Percentiles rank a stretch among this genome's conserved stretches.
Conservation (phyloP, 2,329 filamentous ascomycete genomes). For the Dactylellina sp. region DNA sequence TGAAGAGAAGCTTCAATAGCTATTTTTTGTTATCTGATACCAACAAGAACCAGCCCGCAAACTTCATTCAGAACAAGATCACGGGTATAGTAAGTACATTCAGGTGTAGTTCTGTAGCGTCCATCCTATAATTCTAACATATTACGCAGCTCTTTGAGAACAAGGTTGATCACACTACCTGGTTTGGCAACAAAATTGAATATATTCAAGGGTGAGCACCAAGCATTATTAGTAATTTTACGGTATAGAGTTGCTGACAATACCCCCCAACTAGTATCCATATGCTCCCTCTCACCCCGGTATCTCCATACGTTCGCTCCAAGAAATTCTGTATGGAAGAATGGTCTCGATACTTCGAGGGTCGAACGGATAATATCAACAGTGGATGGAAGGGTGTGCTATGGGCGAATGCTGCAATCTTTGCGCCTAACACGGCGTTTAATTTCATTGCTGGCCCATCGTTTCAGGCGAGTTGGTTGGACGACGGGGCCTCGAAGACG, state of each 20-base stretch:
- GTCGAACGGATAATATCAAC: slow-evolving; percentile 72
- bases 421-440: slow-evolving; percentile 77
- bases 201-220: slow-evolving; percentile 71
- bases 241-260: not conserved
- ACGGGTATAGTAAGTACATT: slow-evolving; percentile 62
- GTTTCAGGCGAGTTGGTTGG: slow-evolving; percentile 77
- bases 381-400: slow-evolving; percentile 90
- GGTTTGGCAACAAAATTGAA: slow-evolving; percentile 80
- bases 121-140: slow-evolving; percentile 61
- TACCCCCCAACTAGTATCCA: slow-evolving; percentile 74
- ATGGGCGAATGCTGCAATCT: slow-evolving; percentile 82
- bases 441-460: slow-evolving; percentile 76
- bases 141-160: slow-evolving; percentile 81
- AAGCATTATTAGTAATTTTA: slow-evolving; percentile 60
- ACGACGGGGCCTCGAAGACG: slow-evolving; percentile 83
- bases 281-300: slow-evolving; percentile 81
- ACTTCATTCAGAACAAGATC: slow-evolving; percentile 82
- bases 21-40: slow-evolving; percentile 83
- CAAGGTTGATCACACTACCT: slow-evolving; percentile 92
- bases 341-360: slow-evolving; percentile 81
- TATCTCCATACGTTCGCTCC: slow-evolving; percentile 75
- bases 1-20: slow-evolving; percentile 76
- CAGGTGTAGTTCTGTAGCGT: slow-evolving; percentile 67
- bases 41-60: slow-evolving; percentile 77
- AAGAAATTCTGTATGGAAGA: slow-evolving; percentile 80